Evolutionary conservation across 2,329 filamentous ascomycete species (phyloP).

Genomic region (Calonectria pauciramosa): DNA sequence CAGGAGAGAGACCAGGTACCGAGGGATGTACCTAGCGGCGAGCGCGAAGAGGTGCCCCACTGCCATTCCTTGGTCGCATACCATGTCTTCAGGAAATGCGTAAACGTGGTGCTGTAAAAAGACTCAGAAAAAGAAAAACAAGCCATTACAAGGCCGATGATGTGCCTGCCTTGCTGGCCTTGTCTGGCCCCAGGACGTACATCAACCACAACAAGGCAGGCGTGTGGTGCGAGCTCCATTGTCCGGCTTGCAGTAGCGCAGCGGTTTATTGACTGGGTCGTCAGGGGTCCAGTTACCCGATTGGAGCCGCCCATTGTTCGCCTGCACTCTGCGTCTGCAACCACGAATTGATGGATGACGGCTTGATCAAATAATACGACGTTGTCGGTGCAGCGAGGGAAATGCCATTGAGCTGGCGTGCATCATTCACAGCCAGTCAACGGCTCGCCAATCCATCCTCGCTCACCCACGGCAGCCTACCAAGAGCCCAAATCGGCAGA

Average conservation of each 20-base stretch:
- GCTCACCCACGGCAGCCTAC: not conserved
- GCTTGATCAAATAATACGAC: not conserved
- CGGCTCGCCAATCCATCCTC: not conserved
- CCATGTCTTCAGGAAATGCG: not conserved
- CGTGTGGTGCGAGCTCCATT: constrained; percentile 14
- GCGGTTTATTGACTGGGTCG: constrained; percentile 46
- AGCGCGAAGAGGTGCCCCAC: not conserved
- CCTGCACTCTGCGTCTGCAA: not conserved
- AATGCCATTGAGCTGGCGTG: not conserved
- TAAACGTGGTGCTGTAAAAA: no score
- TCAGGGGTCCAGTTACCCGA: constrained; percentile 7
- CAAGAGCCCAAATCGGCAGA: not conserved
- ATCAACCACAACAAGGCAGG: not conserved
- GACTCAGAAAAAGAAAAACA: not conserved
- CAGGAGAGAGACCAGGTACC: not conserved
- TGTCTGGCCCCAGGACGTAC: not conserved
- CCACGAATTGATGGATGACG: not conserved
- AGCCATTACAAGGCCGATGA: no score
- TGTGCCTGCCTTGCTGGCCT: not conserved
- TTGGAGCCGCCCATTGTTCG: not conserved
- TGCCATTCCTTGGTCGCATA: not conserved
- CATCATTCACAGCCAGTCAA: not conserved
- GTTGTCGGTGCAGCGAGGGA: not conserved
- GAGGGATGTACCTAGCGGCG: not conserved
- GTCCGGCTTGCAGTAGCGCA: constrained; percentile 43